Conservation (phyloP, 257 asterid genomes). For the Solanum peruvianum region DNA sequence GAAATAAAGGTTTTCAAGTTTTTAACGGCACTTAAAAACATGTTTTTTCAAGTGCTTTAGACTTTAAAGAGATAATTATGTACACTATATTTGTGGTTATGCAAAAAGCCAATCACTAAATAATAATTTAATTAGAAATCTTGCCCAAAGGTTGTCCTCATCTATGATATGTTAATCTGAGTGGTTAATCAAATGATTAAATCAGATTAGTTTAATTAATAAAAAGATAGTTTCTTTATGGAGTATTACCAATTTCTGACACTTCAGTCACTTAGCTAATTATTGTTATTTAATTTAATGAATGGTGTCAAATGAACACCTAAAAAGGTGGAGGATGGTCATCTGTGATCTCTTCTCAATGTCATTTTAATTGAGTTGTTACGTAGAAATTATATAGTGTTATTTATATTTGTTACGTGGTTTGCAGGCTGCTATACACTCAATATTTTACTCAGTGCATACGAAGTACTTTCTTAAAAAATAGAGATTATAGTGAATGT, state of each 20-base stretch:
- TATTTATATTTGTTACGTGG: too few species aligned
- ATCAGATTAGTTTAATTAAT: background rate
- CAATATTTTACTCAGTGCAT: background rate
- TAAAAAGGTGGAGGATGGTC: background rate
- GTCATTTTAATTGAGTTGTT: background rate
- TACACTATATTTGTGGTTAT: background rate
- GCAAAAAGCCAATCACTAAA: background rate
- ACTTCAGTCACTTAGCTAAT: background rate
- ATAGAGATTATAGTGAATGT: background rate
- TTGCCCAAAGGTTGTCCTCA: background rate
- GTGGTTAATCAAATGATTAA: background rate
- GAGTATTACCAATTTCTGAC: background rate
- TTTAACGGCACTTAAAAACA: background rate
- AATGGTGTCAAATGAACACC: background rate
- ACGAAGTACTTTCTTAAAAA: too few species aligned
- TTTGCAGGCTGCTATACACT: fast-evolving
- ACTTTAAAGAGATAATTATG: background rate
- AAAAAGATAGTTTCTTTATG: background rate
- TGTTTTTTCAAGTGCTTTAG: background rate
- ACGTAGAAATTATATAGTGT: background rate
- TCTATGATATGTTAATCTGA: background rate
- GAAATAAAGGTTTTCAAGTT: background rate
- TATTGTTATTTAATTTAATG: background rate
- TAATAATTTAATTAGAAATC: background rate
- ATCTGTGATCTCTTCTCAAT: background rate